Evolutionary conservation across 23 red algal genomes (phyloP), one percentile per base, ranked within the genome.

Genomic region (Agarophyton chilense): DNA sequence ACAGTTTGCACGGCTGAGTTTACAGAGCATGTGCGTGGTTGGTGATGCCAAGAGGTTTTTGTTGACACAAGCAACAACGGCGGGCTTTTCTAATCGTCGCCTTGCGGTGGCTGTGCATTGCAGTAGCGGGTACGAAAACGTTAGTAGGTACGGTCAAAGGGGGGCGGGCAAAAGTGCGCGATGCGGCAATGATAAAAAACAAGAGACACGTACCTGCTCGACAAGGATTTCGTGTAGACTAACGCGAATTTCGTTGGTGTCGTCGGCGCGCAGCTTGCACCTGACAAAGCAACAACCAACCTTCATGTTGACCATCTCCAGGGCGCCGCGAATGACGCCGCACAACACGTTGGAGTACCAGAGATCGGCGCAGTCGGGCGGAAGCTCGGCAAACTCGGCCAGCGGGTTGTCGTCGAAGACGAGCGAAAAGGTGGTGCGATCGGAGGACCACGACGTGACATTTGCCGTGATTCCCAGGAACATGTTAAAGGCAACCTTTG

Each of bases 251-350:
- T 99, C 97, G 72, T 99, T 99, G 72, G 44, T 68, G 35, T 96
- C 97, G 38, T 99, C 85, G 1, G 89, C 93, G 17, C 90, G 81
- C 43, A 99, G 57, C 8, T 74, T 72, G 28, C 73, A 82, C 18
- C 80, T 65, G 16, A 92, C 86, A 92, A 94, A 98, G 10, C 61
- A 45, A 54, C 90, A 93, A 13, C 93, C 90, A 11, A 98, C 95
- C 79, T 93, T 87, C 90, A 97, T 97, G 46, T 97, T 90, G 46
- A 97, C 90, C 97, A 99, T 99, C 79, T 99, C 93, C 71, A 96
- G 72, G 13, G 93, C 97, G 32, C 97, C 97, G 28, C 90, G 90
- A 50, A 99, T 93, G 21, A 95, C 94, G 17, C 97, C 97, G 73
- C 97, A 99, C 80, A 99, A 25, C 4, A 99, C 16, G 83, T 99